These are phyloP conservation scores for Geotrichum phurueaensis DNA, from an alignment of 1,139 yeast species.

Conservation along the genomic window DNA sequence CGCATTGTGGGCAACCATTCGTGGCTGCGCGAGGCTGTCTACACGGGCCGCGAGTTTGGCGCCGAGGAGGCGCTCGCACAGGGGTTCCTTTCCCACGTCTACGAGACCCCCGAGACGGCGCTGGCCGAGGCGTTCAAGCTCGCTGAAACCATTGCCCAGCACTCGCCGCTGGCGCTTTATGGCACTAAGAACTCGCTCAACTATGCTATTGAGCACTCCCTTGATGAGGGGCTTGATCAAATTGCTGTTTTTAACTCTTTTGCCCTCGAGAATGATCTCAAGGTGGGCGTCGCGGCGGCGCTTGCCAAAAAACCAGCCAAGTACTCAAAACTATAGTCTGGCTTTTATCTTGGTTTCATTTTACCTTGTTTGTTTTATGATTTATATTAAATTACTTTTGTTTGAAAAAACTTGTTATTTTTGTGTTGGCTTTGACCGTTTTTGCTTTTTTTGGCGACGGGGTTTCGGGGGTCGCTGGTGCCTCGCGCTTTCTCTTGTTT, in stretches of 20 bases:
- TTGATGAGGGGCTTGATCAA: constrained; percentile 46
- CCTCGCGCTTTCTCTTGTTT: background rate
- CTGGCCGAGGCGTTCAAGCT: constrained; percentile 45
- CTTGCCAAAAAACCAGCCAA: constrained; percentile 31
- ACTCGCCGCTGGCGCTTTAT: constrained; percentile 54
- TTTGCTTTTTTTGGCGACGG: background rate
- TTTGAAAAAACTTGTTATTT: constrained; percentile 6
- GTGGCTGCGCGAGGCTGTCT: constrained; percentile 54
- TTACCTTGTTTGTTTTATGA: background rate
- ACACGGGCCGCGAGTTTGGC: constrained; percentile 55
- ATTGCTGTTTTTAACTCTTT: constrained; percentile 52
- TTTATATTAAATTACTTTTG: background rate
- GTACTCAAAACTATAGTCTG: constrained; percentile 27
- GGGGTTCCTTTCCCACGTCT: constrained; percentile 52
- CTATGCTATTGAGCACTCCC: constrained; percentile 44
- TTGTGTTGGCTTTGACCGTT: background rate
- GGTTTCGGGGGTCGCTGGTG: background rate
- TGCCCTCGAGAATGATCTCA: constrained; percentile 38
- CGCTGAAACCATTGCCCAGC: constrained; percentile 46
- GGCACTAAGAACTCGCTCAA: constrained; percentile 62
- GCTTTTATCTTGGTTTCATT: background rate
- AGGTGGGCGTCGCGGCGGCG: constrained; percentile 31
- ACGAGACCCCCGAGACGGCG: constrained; percentile 47
- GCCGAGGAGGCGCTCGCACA: constrained; percentile 50
- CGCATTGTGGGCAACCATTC: constrained; percentile 51